Evolutionary conservation across 768 basidiomycete genomes (phyloP), one percentile per base, ranked within the genome.

Genomic region (Rhizopogon roseolus): DNA sequence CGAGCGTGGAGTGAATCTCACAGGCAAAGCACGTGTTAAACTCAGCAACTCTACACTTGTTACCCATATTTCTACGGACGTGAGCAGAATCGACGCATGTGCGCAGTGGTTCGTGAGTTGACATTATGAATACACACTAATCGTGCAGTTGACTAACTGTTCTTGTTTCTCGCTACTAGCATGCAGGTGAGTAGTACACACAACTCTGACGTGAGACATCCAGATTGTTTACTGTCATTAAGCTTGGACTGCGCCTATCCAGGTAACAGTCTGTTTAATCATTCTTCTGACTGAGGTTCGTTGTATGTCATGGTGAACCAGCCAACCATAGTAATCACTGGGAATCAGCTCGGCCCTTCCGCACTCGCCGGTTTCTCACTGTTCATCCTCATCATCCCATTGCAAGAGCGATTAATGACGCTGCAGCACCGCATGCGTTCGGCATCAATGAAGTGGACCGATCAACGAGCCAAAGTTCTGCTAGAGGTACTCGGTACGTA

Each of bases 241-340:
- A 73, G 82, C 76, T 64, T 86, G 85, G 85, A 86, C 85, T 0
- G 83, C 84, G 2, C 85, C 85, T 1, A 84, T 86, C 27, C 85
- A 88, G 68, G 76, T 82, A n/a, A 70, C 70, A 0, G 70, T 86
- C 45, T 84, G 82, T 55, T 64, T 86, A 34, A 78, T 82, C 45
- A 80, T 86, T 49, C 70, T 86, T n/a, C 64, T 82, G 10, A 73
- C 77, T 9, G 76, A 84, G 69, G 84, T 83, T 53, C 29, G 70
- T 64, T 22, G 22, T 28, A 38, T 13, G 2, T 8, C 6, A 16
- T 9, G 5, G 34, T 14, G 19, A 22, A 8, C 16, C 13, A 5
- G 14, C 13, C 6, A 7, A 4, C 22, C 16, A 25, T 14, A n/a
- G 52, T 42, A 14, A 34, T 19, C 7, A 40, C n/a, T 29, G 51